Evolutionary conservation across 176 grass and related monocot genomes (phyloP).

Genomic region (Rhynchospora pubera): DNA sequence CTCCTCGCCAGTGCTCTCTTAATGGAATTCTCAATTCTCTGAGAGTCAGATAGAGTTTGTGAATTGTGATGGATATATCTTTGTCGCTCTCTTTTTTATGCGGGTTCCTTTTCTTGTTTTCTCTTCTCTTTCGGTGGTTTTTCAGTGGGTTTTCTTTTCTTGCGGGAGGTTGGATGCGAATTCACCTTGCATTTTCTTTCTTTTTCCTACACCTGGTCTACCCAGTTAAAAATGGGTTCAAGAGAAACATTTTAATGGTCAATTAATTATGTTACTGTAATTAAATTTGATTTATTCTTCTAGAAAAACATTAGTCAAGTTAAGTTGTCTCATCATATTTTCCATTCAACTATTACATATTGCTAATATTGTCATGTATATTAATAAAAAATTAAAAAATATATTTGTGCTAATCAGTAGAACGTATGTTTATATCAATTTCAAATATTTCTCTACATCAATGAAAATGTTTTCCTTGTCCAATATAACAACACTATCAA

Average conservation of each 20-base stretch:
- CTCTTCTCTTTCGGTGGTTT: slow-evolving; percentile 13
- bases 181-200: background rate
- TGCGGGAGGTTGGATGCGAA: slow-evolving; percentile 17
- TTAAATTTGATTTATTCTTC: background rate
- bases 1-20: slow-evolving; percentile 16
- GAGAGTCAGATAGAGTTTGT: background rate
- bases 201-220: slow-evolving; percentile 1
- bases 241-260: background rate
- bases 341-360: background rate
- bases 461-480: background rate
- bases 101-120: background rate
- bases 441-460: background rate
- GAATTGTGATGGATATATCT: background rate
- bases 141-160: slow-evolving; percentile 22
- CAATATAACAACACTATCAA: background rate
- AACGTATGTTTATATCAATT: background rate
- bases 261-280: background rate
- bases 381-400: background rate
- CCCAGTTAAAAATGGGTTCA: background rate
- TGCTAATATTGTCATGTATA: background rate
- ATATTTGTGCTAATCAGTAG: background rate
- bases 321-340: background rate
- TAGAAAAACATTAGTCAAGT: background rate
- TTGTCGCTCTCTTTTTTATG: background rate
- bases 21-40: background rate